Evolutionary conservation across 805 yeast species (phyloP), one percentile per base, ranked within the genome.

Genomic region (Torulaspora gathmanii): DNA sequence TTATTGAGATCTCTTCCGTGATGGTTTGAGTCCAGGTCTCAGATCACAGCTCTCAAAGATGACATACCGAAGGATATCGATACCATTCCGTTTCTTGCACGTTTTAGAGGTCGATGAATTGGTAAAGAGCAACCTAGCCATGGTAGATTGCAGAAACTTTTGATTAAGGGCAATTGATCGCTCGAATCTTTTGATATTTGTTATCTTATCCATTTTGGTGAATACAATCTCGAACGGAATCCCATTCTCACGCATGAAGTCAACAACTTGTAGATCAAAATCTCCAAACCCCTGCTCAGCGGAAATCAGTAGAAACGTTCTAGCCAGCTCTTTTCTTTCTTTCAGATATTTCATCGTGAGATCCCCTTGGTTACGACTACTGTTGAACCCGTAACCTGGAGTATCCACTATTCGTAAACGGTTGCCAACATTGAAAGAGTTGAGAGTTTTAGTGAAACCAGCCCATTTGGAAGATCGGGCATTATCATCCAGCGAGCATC

Each of bases 381-480:
- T 89, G 49, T 74, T 78, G 31, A 67, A 73, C 2, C 98, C 98
- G 61, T 90, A 90, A 0, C 98, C 98, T 0, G 98, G 98, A 19
- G 88, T 76, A 60, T 90, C 98, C 2, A 88, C 77, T 3, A 90
- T 56, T 49, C 87, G 70, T 35, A 90, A 69, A 44, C 73, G 69
- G 39, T 77, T 76, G 3, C 84, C 84, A 10, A 85, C 65, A 46
- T 80, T 83, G 65, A 74, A 89, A 51, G 86, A 80, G 58, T 85
- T 86, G 57, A 89, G 66, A 3, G 91, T 69, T 46, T 70, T 70
- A 0, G 82, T 78, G 50, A 68, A 75, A 5, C 85, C 86, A 16
- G 82, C 80, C 49, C 70, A 67, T 46, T 65, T 67, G 0, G 83
- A 78, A 1, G 78, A 76, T 51, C 60, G 74, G 7, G 89, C 91